A percentile compares a stretch with the other conserved stretches of the same genome.
These are phyloP conservation scores for Globisporangium heterothallicum DNA, from an alignment of 352 stramenopile genomes.

Conservation along the genomic window DNA sequence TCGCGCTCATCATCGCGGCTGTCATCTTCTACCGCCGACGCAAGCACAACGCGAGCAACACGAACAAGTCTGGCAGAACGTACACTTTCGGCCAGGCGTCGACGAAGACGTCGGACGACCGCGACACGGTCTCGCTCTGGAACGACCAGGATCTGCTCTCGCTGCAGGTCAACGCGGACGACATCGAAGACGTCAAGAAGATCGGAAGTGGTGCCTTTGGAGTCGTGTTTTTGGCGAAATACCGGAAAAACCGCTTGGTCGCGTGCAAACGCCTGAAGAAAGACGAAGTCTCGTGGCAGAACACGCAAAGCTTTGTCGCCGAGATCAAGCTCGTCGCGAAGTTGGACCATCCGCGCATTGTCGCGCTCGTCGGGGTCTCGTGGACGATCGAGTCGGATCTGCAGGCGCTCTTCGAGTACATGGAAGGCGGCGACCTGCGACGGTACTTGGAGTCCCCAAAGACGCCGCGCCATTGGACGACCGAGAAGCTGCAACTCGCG, in stretches of 20 bases:
- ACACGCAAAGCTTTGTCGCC: conserved; percentile 38
- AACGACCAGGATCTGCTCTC: conserved; percentile 45
- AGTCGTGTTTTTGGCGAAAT: conserved; percentile 42
- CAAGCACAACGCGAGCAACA: conserved; percentile 11
- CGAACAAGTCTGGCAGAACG: conserved; percentile 10
- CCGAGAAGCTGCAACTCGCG: conserved; percentile 45
- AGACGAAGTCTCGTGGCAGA: conserved; percentile 31
- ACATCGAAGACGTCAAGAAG: conserved; percentile 35
- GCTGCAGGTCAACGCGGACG: conserved; percentile 40
- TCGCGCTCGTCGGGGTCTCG: conserved; percentile 45
- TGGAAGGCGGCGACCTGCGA: conserved; percentile 46
- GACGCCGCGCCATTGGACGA: conserved; percentile 26
- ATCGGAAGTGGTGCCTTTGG: conserved; percentile 30
- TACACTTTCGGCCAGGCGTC: conserved; percentile 2
- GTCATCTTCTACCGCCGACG: conserved; percentile 26
- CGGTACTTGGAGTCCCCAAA: conserved; percentile 24
- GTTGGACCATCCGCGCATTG: conserved; percentile 43
- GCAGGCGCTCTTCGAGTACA: conserved; percentile 61
- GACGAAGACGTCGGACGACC: conserved; percentile 1
- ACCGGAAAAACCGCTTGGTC: conserved; percentile 28
- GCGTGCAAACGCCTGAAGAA: conserved; percentile 45
- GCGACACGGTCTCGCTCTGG: conserved; percentile 27
- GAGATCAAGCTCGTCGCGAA: conserved; percentile 53
- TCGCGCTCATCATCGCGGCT: conserved; percentile 21
- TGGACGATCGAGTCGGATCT: conserved; percentile 54